phyloP scores from a whole-genome alignment of 2,329 filamentous ascomycete species.

The Colletotrichum sp. region DNA sequence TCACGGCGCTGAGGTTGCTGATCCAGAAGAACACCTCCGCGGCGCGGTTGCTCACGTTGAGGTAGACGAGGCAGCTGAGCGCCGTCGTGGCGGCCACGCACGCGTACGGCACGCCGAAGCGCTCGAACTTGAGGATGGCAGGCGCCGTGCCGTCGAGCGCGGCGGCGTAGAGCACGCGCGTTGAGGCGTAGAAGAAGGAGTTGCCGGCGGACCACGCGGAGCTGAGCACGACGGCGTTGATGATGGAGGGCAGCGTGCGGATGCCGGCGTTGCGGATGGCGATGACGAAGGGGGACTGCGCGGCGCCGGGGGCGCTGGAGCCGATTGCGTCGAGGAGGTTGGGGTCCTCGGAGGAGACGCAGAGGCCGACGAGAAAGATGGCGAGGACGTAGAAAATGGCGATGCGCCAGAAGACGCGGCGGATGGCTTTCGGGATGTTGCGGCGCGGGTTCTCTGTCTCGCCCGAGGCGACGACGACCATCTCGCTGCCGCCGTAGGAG shows the following conservation, averaged over 20 bases:
- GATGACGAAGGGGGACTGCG: constrained; percentile 50
- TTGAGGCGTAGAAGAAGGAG: constrained; percentile 65
- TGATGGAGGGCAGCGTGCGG: constrained; percentile 69
- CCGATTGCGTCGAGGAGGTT: constrained; percentile 38
- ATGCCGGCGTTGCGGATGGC: constrained; percentile 73
- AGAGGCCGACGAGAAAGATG: constrained; percentile 56
- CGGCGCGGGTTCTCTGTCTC: constrained; percentile 54
- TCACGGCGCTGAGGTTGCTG: constrained; percentile 67
- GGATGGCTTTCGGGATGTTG: constrained; percentile 54
- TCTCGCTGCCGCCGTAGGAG: constrained; percentile 53
- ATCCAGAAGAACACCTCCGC: constrained; percentile 51
- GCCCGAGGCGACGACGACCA: constrained; percentile 57
- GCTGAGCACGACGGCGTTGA: constrained; percentile 79
- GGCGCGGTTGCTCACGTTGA: constrained; percentile 59
- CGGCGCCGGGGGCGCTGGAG: constrained; percentile 7
- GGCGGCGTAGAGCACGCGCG: constrained; percentile 63
- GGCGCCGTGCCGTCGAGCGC: constrained; percentile 65
- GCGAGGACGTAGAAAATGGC: constrained; percentile 57
- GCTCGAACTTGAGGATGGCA: constrained; percentile 59
- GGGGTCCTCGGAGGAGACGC: constrained; percentile 46
- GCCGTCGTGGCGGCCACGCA: constrained; percentile 47
- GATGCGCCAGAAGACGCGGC: constrained; percentile 62
- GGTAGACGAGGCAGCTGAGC: constrained; percentile 68
- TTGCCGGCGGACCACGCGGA: constrained; percentile 75
- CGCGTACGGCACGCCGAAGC: constrained; percentile 25